Percentiles rank a stretch among this genome's conserved stretches.
Conservation (phyloP, 2,329 filamentous ascomycete species). For the Alternaria angustiovoidea region DNA sequence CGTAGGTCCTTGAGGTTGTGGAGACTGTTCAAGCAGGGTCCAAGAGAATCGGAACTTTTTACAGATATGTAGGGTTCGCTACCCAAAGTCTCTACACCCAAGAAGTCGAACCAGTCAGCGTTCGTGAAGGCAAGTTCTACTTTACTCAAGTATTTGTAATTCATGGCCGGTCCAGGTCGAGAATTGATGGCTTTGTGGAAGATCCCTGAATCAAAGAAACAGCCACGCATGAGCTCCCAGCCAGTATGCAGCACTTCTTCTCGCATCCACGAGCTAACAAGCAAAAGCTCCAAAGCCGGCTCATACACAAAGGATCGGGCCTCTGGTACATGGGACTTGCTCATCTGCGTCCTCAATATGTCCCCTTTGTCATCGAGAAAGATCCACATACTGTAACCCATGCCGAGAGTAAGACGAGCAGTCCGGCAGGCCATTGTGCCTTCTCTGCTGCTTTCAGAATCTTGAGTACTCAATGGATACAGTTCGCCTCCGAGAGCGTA, state of each 20-base stretch:
- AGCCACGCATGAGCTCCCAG: background rate
- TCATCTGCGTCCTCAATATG: too few relatives aligned
- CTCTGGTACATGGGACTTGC: too few relatives aligned
- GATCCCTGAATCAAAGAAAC: background rate
- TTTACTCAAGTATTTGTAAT: background rate
- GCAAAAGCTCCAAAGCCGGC: background rate
- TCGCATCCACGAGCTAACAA: background rate
- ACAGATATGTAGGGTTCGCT: background rate
- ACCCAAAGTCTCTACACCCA: background rate
- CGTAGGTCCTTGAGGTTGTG: background rate
- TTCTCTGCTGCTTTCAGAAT: too few relatives aligned
- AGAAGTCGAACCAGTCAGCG: background rate
- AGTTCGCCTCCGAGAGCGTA: background rate
- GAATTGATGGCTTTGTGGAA: background rate
- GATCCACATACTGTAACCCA: too few relatives aligned
- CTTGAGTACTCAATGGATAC: background rate
- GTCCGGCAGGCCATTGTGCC: too few relatives aligned
- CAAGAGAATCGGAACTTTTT: background rate
- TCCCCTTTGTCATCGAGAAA: too few relatives aligned
- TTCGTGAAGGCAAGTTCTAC: background rate
- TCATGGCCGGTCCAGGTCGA: background rate
- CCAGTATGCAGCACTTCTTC: background rate
- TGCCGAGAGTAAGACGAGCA: too few relatives aligned
- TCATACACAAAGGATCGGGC: background rate
- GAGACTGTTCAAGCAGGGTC: background rate